Percentiles rank a stretch among this genome's conserved stretches.
phyloP scores from a whole-genome alignment of 768 basidiomycete species.

The Lentinula boryana region DNA sequence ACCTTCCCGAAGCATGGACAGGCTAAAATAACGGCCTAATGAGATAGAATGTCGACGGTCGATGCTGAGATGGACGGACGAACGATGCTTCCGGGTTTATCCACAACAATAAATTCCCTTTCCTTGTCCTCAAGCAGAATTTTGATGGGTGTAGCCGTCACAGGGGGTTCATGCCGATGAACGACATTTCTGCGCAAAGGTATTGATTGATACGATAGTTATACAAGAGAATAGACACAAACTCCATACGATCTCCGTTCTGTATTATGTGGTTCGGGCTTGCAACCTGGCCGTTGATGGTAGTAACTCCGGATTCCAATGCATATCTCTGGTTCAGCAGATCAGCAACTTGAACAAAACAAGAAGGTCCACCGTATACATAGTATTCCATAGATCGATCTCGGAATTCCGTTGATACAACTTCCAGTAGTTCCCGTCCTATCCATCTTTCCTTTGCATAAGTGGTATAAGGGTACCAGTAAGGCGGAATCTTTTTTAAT shows the following conservation, averaged over 20 bases:
- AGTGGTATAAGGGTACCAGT: conserved; percentile 79
- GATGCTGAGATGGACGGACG: conserved; percentile 28
- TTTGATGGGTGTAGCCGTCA: conserved; percentile 77
- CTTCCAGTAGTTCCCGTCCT: conserved; percentile 80
- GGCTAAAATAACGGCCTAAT: conserved; percentile 43
- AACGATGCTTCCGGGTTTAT: conserved; percentile 96
- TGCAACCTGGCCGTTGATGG: conserved; percentile 87
- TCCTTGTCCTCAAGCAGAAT: conserved; percentile 74
- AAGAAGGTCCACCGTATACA: conserved; percentile 44
- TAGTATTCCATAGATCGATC: conserved; percentile 95
- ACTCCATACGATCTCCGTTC: conserved; percentile 92
- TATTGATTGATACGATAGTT: neutral
- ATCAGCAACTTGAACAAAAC: neutral
- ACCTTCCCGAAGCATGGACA: conserved; percentile 89
- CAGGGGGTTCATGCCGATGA: conserved; percentile 95
- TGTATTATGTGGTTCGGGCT: conserved; percentile 70
- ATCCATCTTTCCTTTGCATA: conserved; percentile 93
- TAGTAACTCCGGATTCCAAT: conserved; percentile 90
- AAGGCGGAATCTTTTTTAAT: conserved; percentile 9
- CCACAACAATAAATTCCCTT: conserved; percentile 83
- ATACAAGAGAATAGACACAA: conserved; percentile 21
- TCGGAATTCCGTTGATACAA: conserved; percentile 90
- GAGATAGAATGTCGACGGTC: conserved; percentile 8
- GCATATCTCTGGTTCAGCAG: conserved; percentile 14
- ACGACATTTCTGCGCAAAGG: conserved; percentile 67